Conservation (phyloP, 2,329 filamentous ascomycete genomes). For the Apiospora sp. region DNA sequence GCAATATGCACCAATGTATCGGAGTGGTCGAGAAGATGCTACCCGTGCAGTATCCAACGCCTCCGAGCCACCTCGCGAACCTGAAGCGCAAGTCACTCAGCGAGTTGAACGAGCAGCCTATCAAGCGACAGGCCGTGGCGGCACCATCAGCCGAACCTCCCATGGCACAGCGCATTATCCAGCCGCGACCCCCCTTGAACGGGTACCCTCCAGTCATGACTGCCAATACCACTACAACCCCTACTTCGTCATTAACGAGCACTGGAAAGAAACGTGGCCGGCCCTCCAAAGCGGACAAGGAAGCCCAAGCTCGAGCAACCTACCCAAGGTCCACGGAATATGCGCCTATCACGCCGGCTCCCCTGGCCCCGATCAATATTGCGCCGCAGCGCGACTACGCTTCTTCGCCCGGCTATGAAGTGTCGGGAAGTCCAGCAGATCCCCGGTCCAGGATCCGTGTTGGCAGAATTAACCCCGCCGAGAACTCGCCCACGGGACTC, state of each 20-base stretch:
- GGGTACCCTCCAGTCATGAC: conserved; percentile 35
- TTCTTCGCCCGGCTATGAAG: conserved; percentile 43
- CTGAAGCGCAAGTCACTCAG: conserved; percentile 48
- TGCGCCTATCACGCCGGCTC: conserved; percentile 42
- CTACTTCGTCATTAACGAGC: conserved; percentile 35
- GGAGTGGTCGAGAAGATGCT: conserved; percentile 49
- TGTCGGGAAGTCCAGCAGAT: conserved; percentile 37
- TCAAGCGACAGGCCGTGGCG: conserved; percentile 45
- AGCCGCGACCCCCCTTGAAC: conserved; percentile 42
- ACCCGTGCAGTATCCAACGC: conserved; percentile 41
- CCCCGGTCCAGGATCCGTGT: conserved; percentile 38
- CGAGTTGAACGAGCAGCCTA: conserved; percentile 43
- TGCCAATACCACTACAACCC: conserved; percentile 23
- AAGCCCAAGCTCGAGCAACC: conserved; percentile 43
- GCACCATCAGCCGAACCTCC: conserved; percentile 38
- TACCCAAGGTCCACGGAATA: conserved; percentile 41
- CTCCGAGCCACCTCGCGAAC: conserved; percentile 37
- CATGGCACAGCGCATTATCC: conserved; percentile 39
- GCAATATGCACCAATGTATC: conserved; percentile 57
- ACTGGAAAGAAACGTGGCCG: conserved; percentile 54
- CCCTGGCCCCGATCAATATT: conserved; percentile 34
- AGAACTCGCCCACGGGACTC: conserved; percentile 38
- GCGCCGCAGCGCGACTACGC: conserved; percentile 43
- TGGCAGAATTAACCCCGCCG: conserved; percentile 35
- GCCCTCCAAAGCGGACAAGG: conserved; percentile 54